Evolutionary conservation across 2,329 filamentous ascomycete species (phyloP).

Genomic region (Alternaria consortialis): DNA sequence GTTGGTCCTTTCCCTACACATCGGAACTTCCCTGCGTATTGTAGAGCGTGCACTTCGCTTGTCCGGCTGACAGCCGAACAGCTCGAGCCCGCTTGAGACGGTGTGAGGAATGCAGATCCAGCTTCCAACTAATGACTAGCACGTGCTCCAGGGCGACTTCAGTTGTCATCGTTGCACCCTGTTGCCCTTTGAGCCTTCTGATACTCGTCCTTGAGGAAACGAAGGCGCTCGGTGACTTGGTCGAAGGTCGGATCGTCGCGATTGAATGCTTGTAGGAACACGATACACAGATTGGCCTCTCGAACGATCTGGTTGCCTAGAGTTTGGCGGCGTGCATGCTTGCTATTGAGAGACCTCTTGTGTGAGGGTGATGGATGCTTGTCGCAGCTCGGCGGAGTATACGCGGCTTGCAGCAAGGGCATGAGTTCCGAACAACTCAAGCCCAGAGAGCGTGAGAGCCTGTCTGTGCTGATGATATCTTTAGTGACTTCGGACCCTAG

Average conservation of each 20-base stretch:
- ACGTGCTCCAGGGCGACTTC: not conserved
- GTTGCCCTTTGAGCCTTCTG: not conserved
- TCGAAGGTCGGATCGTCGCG: not conserved
- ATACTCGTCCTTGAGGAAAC: not conserved
- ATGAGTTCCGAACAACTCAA: not conserved
- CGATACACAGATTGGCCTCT: not conserved
- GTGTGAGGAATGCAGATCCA: not conserved
- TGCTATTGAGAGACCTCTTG: not conserved
- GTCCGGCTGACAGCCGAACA: not conserved
- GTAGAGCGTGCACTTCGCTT: not conserved
- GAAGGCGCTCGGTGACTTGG: not conserved
- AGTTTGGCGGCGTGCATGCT: not conserved
- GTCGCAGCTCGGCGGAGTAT: not conserved
- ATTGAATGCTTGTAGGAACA: not conserved
- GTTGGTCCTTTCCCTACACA: not conserved
- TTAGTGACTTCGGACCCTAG: not conserved
- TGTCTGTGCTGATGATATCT: not conserved
- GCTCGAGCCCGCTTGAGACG: not conserved
- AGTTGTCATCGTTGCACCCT: not conserved
- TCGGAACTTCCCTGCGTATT: not conserved
- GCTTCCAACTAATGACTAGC: not conserved
- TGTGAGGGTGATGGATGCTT: not conserved
- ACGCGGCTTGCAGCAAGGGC: not conserved
- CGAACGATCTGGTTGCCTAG: not conserved
- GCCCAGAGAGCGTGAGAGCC: not conserved